Percentiles rank a stretch among this genome's conserved stretches.
phyloP scores from a whole-genome alignment of 768 basidiomycete genomes.

The Leccinum rimulosum region DNA sequence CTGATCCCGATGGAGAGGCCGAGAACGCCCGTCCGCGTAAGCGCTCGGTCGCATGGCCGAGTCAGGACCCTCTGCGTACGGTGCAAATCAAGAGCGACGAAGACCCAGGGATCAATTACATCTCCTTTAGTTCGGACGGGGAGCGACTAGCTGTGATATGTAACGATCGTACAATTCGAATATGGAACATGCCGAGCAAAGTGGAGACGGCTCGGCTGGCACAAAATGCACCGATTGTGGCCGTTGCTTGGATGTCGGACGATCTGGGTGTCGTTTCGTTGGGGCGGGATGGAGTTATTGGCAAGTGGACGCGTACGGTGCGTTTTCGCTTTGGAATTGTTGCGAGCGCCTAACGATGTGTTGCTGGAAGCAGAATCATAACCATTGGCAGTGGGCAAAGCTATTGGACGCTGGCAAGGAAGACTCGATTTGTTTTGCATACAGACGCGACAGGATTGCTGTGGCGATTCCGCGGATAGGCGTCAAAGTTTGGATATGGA shows the following conservation, averaged over 20 bases:
- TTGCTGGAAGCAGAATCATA: conserved; percentile 35
- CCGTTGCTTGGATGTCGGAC: conserved; percentile 58
- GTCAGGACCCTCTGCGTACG: conserved; percentile 37
- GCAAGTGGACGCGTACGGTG: conserved; percentile 58
- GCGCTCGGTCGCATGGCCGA: conserved; percentile 47
- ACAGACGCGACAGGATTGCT: conserved; percentile 55
- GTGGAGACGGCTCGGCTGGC: conserved; percentile 56
- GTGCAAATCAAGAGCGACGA: conserved; percentile 44
- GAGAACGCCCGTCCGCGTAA: conserved; percentile 34
- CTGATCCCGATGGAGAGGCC: conserved; percentile 20
- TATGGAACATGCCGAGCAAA: conserved; percentile 51
- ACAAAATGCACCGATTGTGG: conserved; percentile 48
- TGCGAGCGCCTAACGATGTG: neutral
- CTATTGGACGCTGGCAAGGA: conserved; percentile 50
- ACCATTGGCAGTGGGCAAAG: conserved; percentile 56
- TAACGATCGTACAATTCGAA: conserved; percentile 59
- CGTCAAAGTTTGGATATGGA: conserved; percentile 65
- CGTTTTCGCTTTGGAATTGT: conserved; percentile 18
- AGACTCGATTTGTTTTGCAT: conserved; percentile 52
- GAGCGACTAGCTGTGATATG: conserved; percentile 56
- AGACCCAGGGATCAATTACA: conserved; percentile 43
- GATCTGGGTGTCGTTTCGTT: conserved; percentile 57
- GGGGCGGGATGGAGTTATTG: conserved; percentile 53
- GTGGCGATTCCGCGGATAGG: conserved; percentile 58
- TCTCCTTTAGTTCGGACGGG: conserved; percentile 55